phyloP scores from a whole-genome alignment of 352 stramenopile species.

The Globisporangium middletonii region DNA sequence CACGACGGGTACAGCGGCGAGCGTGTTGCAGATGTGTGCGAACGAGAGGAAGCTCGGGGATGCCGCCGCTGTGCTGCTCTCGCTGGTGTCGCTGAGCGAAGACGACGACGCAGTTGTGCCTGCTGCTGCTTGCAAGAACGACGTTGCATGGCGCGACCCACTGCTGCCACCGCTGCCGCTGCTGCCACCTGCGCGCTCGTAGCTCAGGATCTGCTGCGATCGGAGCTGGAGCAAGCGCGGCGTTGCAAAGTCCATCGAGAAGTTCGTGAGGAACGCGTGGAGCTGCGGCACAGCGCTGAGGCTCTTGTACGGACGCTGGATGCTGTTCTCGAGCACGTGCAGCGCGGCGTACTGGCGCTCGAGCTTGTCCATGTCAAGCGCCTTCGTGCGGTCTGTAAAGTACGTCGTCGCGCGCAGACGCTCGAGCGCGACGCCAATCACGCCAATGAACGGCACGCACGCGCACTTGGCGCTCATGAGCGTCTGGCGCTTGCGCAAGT shows the following conservation, averaged over 20 bases:
- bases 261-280: conserved; percentile 27
- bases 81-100: conserved; percentile 13
- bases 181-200: conserved; percentile 14
- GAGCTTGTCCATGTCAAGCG: conserved; percentile 50
- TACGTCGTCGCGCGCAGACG: conserved; percentile 42
- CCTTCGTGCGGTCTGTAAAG: conserved; percentile 26
- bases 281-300: conserved; percentile 8
- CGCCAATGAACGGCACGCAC: conserved; percentile 70
- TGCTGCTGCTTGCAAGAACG: conserved; percentile 5
- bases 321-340: conserved; percentile 39
- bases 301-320: conserved; percentile 13
- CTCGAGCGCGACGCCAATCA: conserved; percentile 65
- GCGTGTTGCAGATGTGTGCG: conserved; percentile 34
- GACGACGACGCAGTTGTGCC: conserved; percentile 12
- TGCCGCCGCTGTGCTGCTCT: conserved; percentile 11
- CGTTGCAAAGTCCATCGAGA: conserved; percentile 39
- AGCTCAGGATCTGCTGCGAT: conserved; percentile 45
- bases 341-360: conserved; percentile 52
- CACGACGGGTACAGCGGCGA: conserved; percentile 21
- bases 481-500: conserved; percentile 50
- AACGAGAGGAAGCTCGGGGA: conserved; percentile 42
- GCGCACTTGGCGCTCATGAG: conserved; percentile 26
- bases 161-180: neutral
- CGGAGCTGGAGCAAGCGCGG: conserved; percentile 37
- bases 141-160: conserved; percentile 5